phyloP scores from a whole-genome alignment of 1,284 basidiomycete species.

The Vanrija sp. region DNA sequence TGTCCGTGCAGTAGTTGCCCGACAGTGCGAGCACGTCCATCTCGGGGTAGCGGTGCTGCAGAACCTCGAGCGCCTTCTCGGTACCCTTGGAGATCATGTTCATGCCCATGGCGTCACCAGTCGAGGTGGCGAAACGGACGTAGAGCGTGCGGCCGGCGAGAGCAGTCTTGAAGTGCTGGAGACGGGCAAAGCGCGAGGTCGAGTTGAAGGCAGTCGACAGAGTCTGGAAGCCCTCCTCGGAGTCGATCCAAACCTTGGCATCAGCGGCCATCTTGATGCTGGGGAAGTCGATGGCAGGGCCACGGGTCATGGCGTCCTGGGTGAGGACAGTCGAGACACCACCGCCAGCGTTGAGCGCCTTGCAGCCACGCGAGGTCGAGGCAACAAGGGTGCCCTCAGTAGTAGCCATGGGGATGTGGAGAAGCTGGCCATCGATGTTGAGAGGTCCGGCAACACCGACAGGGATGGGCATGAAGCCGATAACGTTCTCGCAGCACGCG shows the following conservation, averaged over 20 bases:
- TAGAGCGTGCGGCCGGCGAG: conserved; percentile 88
- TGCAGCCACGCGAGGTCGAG: conserved; percentile 94
- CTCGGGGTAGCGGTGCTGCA: conserved; percentile 79
- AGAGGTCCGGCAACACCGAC: conserved; percentile 96
- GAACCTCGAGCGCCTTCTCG: conserved; percentile 82
- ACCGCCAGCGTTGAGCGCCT: conserved; percentile 92
- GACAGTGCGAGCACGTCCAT: conserved; percentile 92
- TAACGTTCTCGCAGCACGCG: conserved; percentile 98
- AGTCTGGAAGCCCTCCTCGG: conserved; percentile 68
- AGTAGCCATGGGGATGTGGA: conserved; percentile 97
- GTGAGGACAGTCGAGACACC: conserved; percentile 92
- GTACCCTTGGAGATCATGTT: conserved; percentile 99
- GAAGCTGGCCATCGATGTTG: conserved; percentile 77
- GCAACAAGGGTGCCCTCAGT: conserved; percentile 98
- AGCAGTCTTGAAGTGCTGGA: conserved; percentile 76
- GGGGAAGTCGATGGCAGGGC: conserved; percentile 96
- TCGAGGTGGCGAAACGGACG: conserved; percentile 91
- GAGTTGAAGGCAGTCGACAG: conserved; percentile 88
- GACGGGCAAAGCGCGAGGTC: conserved; percentile 82
- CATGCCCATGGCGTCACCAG: conserved; percentile 99
- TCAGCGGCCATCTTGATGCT: conserved; percentile 71
- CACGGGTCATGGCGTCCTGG: conserved; percentile 95
- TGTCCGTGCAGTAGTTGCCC: conserved; percentile 99
- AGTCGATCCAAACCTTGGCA: conserved; percentile 86
- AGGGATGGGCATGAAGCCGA: conserved; percentile 94